Evolutionary conservation across 73 alveolate genomes (phyloP).

Genomic region (Paramecium octaurelia): DNA sequence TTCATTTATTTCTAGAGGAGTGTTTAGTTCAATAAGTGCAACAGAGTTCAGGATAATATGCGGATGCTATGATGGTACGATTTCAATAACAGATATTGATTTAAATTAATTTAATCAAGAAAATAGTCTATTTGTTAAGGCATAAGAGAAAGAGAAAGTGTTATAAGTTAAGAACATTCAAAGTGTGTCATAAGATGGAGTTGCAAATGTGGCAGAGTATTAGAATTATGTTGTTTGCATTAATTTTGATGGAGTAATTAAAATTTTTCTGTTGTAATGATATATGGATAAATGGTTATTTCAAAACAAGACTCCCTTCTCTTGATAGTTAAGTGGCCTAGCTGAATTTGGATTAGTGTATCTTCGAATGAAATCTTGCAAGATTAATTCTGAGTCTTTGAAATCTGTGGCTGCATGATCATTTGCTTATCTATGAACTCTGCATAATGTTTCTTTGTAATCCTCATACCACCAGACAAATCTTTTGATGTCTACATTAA

Average conservation of each 20-base stretch:
- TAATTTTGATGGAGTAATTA: conserved; percentile 38
- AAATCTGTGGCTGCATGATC: conserved; percentile 83
- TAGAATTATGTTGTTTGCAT: neutral
- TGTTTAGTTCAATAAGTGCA: conserved; percentile 34
- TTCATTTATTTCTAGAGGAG: conserved; percentile 40
- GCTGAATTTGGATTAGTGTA: conserved; percentile 78
- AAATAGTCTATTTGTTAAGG: neutral
- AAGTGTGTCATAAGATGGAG: conserved; percentile 6
- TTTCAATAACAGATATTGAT: conserved; percentile 22
- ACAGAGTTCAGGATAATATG: conserved; percentile 19
- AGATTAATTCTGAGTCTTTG: conserved; percentile 79
- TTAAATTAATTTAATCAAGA: neutral
- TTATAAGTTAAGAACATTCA: conserved; percentile 30
- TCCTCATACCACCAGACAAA: conserved; percentile 87
- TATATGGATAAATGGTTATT: neutral
- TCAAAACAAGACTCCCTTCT: conserved; percentile 19
- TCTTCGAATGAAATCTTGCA: conserved; percentile 83
- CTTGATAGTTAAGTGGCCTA: conserved; percentile 52
- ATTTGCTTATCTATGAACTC: conserved; percentile 87
- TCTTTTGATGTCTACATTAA: conserved; percentile 65
- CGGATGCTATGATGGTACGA: conserved; percentile 34
- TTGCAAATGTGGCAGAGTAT: neutral
- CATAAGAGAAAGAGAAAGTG: neutral
- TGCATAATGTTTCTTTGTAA: conserved; percentile 75
- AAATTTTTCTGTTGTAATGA: conserved; percentile 37